Evolutionary conservation across 2,329 filamentous ascomycete genomes (phyloP).

Genomic region (Epichloe gansuensis): DNA sequence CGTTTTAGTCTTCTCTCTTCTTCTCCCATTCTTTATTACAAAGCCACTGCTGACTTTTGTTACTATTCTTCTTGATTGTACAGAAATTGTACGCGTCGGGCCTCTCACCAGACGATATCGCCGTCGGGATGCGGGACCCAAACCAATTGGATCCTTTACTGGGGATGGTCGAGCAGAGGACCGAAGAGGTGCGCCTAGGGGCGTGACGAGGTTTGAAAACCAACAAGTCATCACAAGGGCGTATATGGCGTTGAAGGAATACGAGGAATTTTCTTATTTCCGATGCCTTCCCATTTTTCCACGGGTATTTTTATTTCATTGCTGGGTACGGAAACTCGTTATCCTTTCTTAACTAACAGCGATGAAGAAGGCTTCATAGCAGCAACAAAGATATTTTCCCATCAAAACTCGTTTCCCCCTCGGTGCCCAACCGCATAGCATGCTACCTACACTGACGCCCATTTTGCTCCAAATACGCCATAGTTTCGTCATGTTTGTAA

Average conservation of each 20-base stretch:
- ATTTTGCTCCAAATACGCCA: neutral
- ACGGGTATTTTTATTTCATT: neutral
- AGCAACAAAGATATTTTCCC: too few species aligned
- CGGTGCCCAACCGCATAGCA: too few species aligned
- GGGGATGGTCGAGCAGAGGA: conserved; percentile 53
- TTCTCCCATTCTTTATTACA: conserved; percentile 4
- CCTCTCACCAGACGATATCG: conserved; percentile 55
- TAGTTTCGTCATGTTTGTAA: neutral
- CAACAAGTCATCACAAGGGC: neutral
- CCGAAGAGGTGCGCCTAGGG: conserved; percentile 36
- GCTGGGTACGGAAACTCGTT: too few species aligned
- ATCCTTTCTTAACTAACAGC: too few species aligned
- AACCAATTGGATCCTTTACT: conserved; percentile 61
- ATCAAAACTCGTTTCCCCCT: too few species aligned
- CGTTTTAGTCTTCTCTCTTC: neutral
- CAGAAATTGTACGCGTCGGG: conserved; percentile 39
- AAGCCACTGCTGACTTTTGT: neutral
- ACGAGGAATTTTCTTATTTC: neutral
- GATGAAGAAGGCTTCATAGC: too few species aligned
- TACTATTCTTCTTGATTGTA: neutral
- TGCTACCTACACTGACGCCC: neutral
- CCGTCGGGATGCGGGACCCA: conserved; percentile 65
- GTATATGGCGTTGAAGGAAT: neutral
- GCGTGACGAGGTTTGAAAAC: neutral
- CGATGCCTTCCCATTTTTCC: neutral